Base-by-base conservation (phyloP, 2,329 filamentous ascomycete genomes). In the Ophiosphaerella herpotricha region DNA sequence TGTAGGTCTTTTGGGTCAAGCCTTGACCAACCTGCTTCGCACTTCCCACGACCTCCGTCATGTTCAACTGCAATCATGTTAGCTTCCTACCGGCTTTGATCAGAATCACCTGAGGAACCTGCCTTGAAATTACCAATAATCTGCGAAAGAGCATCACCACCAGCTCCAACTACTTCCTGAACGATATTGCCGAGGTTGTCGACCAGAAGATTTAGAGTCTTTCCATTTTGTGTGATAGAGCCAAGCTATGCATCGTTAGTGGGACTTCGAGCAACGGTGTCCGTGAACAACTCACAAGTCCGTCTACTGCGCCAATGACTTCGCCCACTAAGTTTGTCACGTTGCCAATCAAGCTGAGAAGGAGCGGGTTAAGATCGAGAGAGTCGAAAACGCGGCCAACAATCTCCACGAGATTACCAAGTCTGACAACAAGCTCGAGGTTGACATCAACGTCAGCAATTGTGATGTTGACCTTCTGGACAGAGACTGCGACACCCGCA, bases 171-270 rank as follows among this genome's bases (percentile, higher is more conserved):
- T 0, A 84, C 81, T 58, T 85, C 79, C 60, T 85, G 82, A 1
- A 86, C 81, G 54, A 86, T 85, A 57, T 85, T 85, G 32, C 83
- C 83, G 2, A 85, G 74, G 58, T 85, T 85, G 63, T 85, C 83
- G 52, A 86, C 75, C 34, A 84, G 54, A 72, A 84, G 84, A 55
- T 78, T 80, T 39, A 84, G 74, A 14, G 74, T 79, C 8, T 73
- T 80, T 54, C 79, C 79, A 42, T 82, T 81, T 55, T 83, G 80
- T 2, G 82, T 80, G 54, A 85, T 81, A 16, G 79, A 80, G 7
- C 83, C 84, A 2, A 86, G 76, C 60, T 65, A 41, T 23, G 11
- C 12, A 13, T 12, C 14, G 11, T 50, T 38, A 54, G 45, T n/a
- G 14, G 23, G 9, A 16, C 3, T 8, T 46, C 4, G 4, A 7